phyloP scores from a whole-genome alignment of 31 red algal species.

The Odonthalia washingtoniensis region DNA sequence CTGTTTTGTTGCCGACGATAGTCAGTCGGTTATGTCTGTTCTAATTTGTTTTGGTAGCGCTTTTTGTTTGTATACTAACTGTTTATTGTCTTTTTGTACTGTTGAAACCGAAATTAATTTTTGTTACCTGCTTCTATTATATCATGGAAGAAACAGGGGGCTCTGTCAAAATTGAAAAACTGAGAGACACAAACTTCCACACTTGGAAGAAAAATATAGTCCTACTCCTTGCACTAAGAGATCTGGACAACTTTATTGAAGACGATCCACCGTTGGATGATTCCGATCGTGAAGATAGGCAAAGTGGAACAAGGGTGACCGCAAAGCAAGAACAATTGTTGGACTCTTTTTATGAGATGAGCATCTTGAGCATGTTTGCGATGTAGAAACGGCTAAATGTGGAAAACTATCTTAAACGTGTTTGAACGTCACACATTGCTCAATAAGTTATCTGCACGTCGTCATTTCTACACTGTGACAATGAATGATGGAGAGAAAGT shows the following conservation, averaged over 20 bases:
- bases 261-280: not conserved
- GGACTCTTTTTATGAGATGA: constrained; percentile 11
- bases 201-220: not conserved
- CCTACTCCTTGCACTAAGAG: not conserved
- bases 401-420: not conserved
- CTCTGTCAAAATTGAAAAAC: constrained; percentile 1
- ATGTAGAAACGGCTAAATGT: not conserved
- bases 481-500: constrained; percentile 5
- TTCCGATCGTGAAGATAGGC: not conserved
- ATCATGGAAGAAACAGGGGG: not conserved
- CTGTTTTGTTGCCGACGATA: no score
- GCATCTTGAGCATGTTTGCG: not conserved
- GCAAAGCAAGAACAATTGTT: not conserved
- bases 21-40: no score
- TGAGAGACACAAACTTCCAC: not conserved
- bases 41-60: no score
- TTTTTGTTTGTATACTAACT: no score
- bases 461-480: not conserved
- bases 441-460: constrained; percentile 17
- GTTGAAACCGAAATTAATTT: no score
- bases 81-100: no score
- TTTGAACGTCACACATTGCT: constrained; percentile 3
- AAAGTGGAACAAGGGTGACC: constrained; percentile 7
- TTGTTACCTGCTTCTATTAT: no score
- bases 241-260: not conserved